Base-by-base conservation (phyloP, 2,329 filamentous ascomycete genomes). In the Claviceps quebecensis region DNA sequence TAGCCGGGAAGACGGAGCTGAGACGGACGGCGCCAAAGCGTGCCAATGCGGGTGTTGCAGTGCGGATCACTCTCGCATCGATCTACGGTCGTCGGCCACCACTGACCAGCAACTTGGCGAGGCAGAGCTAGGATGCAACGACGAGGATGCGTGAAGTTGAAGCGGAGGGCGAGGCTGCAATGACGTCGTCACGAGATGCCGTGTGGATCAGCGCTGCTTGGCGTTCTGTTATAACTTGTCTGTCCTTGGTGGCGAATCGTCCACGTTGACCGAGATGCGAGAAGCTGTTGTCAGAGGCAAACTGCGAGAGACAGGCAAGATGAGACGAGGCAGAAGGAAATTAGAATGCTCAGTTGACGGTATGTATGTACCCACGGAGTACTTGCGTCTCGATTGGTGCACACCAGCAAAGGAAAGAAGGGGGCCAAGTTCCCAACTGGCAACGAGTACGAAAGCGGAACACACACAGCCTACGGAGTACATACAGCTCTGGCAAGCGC, bases 1-100 rank as follows among this genome's bases (percentile, higher is more conserved):
- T n/a, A 44, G 44, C 44, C 19, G 49, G 41, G 19, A 16, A n/a
- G 7, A 16, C 19, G 14, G 41, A 44, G 41, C 41, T 44, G 41
- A 44, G 41, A 44, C 13, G 36, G 34, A 34, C 16, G n/a, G 45
- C 48, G 50, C 39, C 39, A 43, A 23, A 34, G 23, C 9, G 45
- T 48, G 45, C 50, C 48, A 49, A 16, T 43, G 36, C 47, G 22
- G 37, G 37, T 37, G 44, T 36, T 34, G 23, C 50, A 38, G 51
- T 45, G 50, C 55, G 54, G 54, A 55, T 55, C 50, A 56, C 54
- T 53, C 47, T 49, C 22, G 46, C 46, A 50, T 26, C 36, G 48
- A 41, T 38, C 51, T 38, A 47, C 36, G 37, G 29, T 44, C 23
- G 19, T 19, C 19, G 19, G 19, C 19, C 19, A 46, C 34, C 17